Base-by-base conservation (phyloP, 495 filamentous ascomycete species). In the Aspergillus mulundensis region DNA sequence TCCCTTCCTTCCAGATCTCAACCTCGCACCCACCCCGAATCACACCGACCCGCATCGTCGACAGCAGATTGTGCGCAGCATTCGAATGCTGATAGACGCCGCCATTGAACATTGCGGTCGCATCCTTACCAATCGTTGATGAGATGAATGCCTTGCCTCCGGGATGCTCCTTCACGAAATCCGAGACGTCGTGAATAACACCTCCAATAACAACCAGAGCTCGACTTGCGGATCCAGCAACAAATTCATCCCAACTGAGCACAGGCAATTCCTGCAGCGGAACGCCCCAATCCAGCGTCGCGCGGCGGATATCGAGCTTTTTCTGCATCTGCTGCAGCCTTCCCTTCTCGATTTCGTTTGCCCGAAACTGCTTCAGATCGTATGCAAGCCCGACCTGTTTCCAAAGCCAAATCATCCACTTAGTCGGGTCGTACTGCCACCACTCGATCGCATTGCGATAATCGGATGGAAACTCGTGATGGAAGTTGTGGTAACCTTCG, bases 401-500 rank as follows among this genome's bases (percentile, higher is more conserved):
- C 85, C 84, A 89, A 59, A 78, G 62, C 86, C 85, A 90, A 78
- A 96, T 96, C 66, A 69, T 78, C 90, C 90, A 95, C 76, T 96
- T 96, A 62, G 91, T 95, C n/a, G 89, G 90, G 73, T 96, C 91
- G 64, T 95, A 95, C 73, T 96, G 91, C 73, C 84, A 86, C 88
- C 89, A 95, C 64, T 93, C 76, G 58, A 95, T 90, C 39, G 88
- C 91, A 71, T 96, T 96, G 68, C 91, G 88, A 83, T 95, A 95
- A 69, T 96, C 91, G 11, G 87, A 90, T 24, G 91, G 91, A 72
- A 96, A 96, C 69, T 95, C 91, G 77, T 96, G 91, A 77, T 96
- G 91, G 83, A 96, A 96, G 75, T 92, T 94, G 79, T 95, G 90
- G 73, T 95, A 96, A 47, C 91, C 91, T 70, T 96, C 91, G 25